Conservation (phyloP, 768 basidiomycete species). For the Serendipita indica region DNA sequence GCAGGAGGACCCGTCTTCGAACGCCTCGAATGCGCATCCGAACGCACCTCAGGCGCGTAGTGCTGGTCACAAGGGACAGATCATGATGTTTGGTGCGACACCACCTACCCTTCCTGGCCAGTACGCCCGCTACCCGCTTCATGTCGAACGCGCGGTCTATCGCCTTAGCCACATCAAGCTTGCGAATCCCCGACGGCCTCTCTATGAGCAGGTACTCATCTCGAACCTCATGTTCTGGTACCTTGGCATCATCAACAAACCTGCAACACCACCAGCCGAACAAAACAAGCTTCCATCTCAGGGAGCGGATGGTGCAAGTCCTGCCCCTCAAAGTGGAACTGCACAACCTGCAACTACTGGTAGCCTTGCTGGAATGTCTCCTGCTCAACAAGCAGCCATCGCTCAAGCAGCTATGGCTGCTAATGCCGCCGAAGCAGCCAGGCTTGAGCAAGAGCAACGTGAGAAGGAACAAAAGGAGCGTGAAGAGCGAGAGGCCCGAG, state of each 20-base stretch:
- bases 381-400: conserved; percentile 19
- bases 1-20: conserved; percentile 54
- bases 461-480: conserved; percentile 24
- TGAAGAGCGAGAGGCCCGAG: conserved; percentile 28
- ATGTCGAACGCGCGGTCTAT: conserved; percentile 97
- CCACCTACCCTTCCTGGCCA: conserved; percentile 24
- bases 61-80: conserved; percentile 13
- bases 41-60: neutral
- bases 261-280: conserved; percentile 31
- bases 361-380: conserved; percentile 17
- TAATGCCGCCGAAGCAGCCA: conserved; percentile 23
- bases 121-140: conserved; percentile 85
- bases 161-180: conserved; percentile 96
- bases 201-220: conserved; percentile 92
- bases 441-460: conserved; percentile 29
- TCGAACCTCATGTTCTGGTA: conserved; percentile 99
- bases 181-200: conserved; percentile 87
- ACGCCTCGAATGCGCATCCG: neutral
- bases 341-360: conserved; percentile 21
- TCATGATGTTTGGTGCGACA: conserved; percentile 48
- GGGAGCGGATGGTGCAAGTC: neutral
- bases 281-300: neutral
- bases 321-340: conserved; percentile 13
- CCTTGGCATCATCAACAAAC: conserved; percentile 90
- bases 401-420: conserved; percentile 24